phyloP scores from a whole-genome alignment of 257 asterid species.

The Solanum chilense region DNA sequence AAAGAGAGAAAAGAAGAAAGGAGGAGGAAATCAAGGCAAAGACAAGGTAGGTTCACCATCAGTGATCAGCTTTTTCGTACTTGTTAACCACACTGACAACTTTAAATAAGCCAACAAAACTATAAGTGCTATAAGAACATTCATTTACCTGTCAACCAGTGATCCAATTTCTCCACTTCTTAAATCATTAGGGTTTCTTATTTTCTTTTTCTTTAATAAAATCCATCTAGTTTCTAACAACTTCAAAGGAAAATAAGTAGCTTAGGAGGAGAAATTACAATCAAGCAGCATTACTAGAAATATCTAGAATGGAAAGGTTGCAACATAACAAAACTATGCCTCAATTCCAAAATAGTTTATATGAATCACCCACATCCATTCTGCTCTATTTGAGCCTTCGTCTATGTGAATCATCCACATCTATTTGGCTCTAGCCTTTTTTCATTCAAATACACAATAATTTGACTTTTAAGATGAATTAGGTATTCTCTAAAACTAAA shows the following conservation, averaged over 20 bases:
- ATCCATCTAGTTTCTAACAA: neutral
- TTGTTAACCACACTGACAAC: neutral
- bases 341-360: neutral
- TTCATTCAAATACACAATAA: neutral
- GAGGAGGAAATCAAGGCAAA: neutral
- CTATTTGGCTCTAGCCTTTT: neutral
- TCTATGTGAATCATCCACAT: neutral
- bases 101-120: neutral
- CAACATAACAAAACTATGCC: neutral
- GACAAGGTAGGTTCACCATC: neutral
- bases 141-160: neutral
- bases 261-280: neutral
- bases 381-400: neutral
- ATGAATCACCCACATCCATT: neutral
- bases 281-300: neutral
- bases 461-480: neutral
- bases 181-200: neutral
- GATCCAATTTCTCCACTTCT: neutral
- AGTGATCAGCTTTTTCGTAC: neutral
- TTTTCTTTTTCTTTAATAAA: neutral
- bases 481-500: neutral
- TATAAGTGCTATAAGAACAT: neutral
- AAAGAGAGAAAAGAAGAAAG: neutral
- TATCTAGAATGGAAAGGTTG: neutral
- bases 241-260: neutral